Conservation (phyloP, 192 early-diverging fungal genomes). For the Cladochytrium replicatum region DNA sequence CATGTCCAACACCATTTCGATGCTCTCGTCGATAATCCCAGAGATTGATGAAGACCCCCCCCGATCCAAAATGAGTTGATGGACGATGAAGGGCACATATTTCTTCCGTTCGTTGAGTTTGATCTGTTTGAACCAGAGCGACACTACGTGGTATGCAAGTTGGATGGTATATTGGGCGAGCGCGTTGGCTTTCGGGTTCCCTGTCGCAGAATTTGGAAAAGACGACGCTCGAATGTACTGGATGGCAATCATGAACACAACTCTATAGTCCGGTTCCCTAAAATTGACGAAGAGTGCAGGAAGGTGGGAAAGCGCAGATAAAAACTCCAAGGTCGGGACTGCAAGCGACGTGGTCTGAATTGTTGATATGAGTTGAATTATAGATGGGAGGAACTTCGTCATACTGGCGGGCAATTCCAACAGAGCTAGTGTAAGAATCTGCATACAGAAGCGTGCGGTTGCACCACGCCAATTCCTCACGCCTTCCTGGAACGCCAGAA, state of each 20-base stretch:
- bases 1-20: conserved; percentile 91
- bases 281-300: conserved; percentile 73
- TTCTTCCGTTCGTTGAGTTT: conserved; percentile 62
- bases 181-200: conserved; percentile 28
- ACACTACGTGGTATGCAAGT: conserved; percentile 90
- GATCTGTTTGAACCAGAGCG: conserved; percentile 79
- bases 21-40: conserved; percentile 63
- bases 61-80: conserved; percentile 17
- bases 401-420: conserved; percentile 71
- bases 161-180: conserved; percentile 71
- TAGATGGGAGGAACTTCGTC: conserved; percentile 58
- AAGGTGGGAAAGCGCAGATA: conserved; percentile 73
- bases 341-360: conserved; percentile 67
- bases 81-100: conserved; percentile 72
- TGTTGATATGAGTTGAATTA: conserved; percentile 66
- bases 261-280: conserved; percentile 65
- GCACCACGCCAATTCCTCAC: conserved; percentile 55
- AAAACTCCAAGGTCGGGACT: conserved; percentile 83
- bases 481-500: conserved; percentile 63
- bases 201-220: conserved; percentile 2
- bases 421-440: conserved; percentile 69
- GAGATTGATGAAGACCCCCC: neutral
- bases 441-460: conserved; percentile 69
- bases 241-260: conserved; percentile 83
- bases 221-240: conserved; percentile 59